Percentiles rank a stretch among this genome's conserved stretches.
Conservation (phyloP, 2,329 filamentous ascomycete species). For the Claviceps cyperi region DNA sequence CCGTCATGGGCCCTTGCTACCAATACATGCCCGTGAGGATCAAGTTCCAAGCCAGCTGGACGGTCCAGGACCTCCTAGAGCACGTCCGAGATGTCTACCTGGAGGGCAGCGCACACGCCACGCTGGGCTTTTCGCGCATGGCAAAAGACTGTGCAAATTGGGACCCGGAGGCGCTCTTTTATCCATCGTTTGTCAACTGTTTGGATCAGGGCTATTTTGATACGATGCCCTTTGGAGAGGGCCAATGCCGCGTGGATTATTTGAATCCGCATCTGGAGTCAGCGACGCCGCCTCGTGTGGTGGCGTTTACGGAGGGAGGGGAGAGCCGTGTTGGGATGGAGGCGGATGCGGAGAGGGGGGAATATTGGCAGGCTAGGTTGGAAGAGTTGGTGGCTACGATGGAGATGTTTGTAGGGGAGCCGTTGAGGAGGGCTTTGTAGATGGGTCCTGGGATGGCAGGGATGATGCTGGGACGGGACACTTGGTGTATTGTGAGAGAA, state of each 20-base stretch:
- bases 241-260: slow-evolving; percentile 14
- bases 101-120: slow-evolving; percentile 12
- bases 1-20: slow-evolving; percentile 16
- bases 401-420: slow-evolving; percentile 9
- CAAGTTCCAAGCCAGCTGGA: slow-evolving; percentile 12
- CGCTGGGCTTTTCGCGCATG: slow-evolving; percentile 11
- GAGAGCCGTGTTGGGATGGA: slow-evolving; percentile 14
- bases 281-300: slow-evolving; percentile 12
- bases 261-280: slow-evolving; percentile 13
- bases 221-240: slow-evolving; percentile 13
- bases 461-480: no score
- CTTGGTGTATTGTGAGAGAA: no score
- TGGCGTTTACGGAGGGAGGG: slow-evolving; percentile 13
- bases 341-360: slow-evolving; percentile 13
- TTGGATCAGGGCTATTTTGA: slow-evolving; percentile 17
- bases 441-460: no score
- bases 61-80: slow-evolving; percentile 9
- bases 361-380: slow-evolving; percentile 14
- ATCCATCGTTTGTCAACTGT: slow-evolving; percentile 15
- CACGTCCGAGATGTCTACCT: slow-evolving; percentile 12
- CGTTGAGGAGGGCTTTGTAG: neutral
- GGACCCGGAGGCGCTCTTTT: slow-evolving; percentile 9
- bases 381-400: slow-evolving; percentile 10
- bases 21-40: slow-evolving; percentile 17
- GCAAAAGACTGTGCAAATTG: slow-evolving; percentile 11